Conservation (phyloP, 306 rosid genomes). For the Glycine tomentella region DNA sequence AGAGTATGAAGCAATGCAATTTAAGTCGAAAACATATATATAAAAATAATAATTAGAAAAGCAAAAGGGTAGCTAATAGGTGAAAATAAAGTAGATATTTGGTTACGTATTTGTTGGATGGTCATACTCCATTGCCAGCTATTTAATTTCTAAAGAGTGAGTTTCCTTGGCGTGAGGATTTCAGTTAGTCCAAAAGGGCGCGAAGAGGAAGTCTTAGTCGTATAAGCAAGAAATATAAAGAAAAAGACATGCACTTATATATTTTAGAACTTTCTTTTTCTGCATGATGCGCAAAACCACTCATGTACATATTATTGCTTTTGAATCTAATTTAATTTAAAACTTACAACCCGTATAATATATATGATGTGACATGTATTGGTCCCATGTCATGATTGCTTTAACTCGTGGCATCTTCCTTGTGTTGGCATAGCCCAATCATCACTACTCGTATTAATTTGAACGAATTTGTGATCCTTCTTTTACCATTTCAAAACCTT, state of each 20-base stretch:
- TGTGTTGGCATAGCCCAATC: constrained; percentile 48
- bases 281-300: constrained; percentile 36
- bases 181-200: constrained; percentile 33
- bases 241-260: constrained; percentile 39
- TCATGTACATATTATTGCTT: constrained; percentile 35
- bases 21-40: not conserved
- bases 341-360: constrained; percentile 2
- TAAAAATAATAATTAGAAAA: not conserved
- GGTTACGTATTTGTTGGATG: constrained; percentile 51
- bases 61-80: not conserved
- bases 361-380: constrained; percentile 51
- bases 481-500: constrained; percentile 24
- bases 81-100: constrained; percentile 30
- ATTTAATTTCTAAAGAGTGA: constrained; percentile 28
- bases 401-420: constrained; percentile 52
- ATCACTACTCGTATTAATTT: constrained; percentile 38
- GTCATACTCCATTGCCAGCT: constrained; percentile 48
- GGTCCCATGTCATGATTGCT: constrained; percentile 64
- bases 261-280: constrained; percentile 29
- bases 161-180: constrained; percentile 61
- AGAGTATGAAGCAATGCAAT: constrained; percentile 4
- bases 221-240: constrained; percentile 51
- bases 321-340: not conserved
- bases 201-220: constrained; percentile 34
- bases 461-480: not conserved